Evolutionary conservation across 1,284 basidiomycete genomes (phyloP).

Genomic region (Sanghuangporus sanghuang): DNA sequence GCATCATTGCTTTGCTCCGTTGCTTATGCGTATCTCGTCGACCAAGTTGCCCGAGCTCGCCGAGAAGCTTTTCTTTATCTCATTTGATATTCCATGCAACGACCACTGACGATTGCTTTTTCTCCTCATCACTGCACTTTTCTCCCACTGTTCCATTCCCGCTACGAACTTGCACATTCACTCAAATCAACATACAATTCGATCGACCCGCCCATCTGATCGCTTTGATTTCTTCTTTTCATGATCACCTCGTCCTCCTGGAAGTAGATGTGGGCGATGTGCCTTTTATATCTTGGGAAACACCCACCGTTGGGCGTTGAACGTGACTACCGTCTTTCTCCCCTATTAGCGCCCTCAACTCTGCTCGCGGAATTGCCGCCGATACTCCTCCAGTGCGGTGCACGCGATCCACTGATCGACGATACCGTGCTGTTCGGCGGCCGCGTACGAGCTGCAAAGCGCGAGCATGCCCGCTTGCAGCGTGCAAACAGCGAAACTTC

Average conservation of each 20-base stretch:
- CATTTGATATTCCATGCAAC: not conserved
- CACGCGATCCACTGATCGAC: conserved; percentile 96
- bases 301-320: conserved; percentile 89
- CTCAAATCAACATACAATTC: no score
- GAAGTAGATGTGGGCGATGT: conserved; percentile 93
- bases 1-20: no score
- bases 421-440: conserved; percentile 95
- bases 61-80: not conserved
- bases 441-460: conserved; percentile 87
- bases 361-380: conserved; percentile 92
- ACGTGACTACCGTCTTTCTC: conserved; percentile 93
- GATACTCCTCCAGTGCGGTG: conserved; percentile 87
- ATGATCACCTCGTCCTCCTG: not conserved
- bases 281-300: conserved; percentile 94
- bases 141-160: not conserved
- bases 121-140: not conserved
- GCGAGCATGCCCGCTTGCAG: conserved; percentile 43
- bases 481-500: conserved; percentile 55
- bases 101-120: not conserved
- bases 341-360: conserved; percentile 80
- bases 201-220: not conserved
- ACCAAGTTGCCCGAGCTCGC: not conserved
- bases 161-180: no score
- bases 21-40: not conserved
- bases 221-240: not conserved